Evolutionary conservation across 139 green algal species (phyloP).

Genomic region (Pseudopediastrum boryanum): DNA sequence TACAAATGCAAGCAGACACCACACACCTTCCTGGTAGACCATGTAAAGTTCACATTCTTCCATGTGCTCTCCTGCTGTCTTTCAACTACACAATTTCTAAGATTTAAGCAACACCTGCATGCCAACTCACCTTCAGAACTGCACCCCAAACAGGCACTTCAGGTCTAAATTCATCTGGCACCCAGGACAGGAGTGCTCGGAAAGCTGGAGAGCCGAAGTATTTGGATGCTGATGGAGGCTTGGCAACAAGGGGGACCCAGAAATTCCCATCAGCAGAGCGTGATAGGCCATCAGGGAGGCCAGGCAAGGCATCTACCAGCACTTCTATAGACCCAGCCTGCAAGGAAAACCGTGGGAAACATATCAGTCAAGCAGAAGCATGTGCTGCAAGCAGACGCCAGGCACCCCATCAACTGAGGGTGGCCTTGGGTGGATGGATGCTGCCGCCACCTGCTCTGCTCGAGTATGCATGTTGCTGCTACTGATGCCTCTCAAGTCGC

Average conservation of each 20-base stretch:
- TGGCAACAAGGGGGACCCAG: slow-evolving; percentile 52
- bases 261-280: slow-evolving; percentile 46
- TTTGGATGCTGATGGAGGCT: slow-evolving; percentile 31
- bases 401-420: neutral
- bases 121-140: slow-evolving; percentile 27
- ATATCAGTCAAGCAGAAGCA: neutral
- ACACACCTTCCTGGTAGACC: too few species aligned
- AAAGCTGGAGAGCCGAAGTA: slow-evolving; percentile 25
- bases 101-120: too few species aligned
- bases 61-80: too few species aligned
- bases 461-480: too few species aligned
- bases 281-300: slow-evolving; percentile 63
- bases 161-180: slow-evolving; percentile 10
- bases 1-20: too few species aligned
- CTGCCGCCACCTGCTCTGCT: too few species aligned
- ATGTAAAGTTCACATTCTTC: too few species aligned
- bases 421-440: too few species aligned
- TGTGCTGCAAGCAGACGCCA: neutral
- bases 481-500: too few species aligned
- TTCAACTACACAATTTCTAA: too few species aligned
- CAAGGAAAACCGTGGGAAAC: neutral
- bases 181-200: slow-evolving; percentile 27
- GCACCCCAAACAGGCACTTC: slow-evolving; percentile 24
- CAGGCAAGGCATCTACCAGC: slow-evolving; percentile 53
- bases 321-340: slow-evolving; percentile 49